Evolutionary conservation across 441 rosid species (phyloP).

Genomic region (Omphalea diandra): DNA sequence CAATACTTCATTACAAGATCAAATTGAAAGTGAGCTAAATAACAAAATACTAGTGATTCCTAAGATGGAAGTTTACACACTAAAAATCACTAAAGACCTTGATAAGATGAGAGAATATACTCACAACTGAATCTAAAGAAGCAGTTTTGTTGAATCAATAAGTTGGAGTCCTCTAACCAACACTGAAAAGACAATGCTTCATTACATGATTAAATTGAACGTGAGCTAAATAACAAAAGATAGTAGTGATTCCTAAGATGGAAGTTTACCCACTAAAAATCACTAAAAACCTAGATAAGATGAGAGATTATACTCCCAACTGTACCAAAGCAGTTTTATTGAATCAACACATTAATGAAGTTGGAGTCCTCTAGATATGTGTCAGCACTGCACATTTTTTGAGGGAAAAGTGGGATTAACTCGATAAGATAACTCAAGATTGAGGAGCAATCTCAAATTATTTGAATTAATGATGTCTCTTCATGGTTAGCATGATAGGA

Average conservation of each 20-base stretch:
- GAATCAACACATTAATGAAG: background rate
- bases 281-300: background rate
- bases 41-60: no score
- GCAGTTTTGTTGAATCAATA: no score
- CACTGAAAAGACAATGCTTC: no score
- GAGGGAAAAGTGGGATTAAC: background rate
- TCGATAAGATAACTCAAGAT: background rate
- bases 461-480: background rate
- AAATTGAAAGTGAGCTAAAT: no score
- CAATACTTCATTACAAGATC: no score
- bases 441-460: no score
- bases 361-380: background rate
- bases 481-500: background rate
- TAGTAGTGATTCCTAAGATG: background rate
- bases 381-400: background rate
- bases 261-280: background rate
- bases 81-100: no score
- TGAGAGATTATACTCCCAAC: background rate
- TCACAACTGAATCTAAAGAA: no score
- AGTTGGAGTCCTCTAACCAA: no score
- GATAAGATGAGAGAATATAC: no score
- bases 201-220: background rate
- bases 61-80: no score
- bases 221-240: background rate
- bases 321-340: background rate